Percentiles rank a stretch among this genome's conserved stretches.
Conservation (phyloP, 2,329 filamentous ascomycete species). For the Phaeosphaeria sp. region DNA sequence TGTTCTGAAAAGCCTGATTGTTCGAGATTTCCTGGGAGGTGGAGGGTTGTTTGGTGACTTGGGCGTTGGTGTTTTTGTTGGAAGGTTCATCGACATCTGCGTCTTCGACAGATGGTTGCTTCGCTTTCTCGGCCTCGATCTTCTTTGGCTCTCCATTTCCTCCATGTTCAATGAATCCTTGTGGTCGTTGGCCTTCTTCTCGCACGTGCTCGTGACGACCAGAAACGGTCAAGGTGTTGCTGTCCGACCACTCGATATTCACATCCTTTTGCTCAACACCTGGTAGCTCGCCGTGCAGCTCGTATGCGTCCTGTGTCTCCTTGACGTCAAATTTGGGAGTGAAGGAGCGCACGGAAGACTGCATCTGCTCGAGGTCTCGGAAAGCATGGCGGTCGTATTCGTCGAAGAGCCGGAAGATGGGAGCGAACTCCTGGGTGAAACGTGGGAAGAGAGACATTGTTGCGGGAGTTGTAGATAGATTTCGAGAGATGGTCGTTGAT, state of each 20-base stretch:
- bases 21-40: background rate
- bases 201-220: slow-evolving; percentile 72
- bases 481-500: slow-evolving; percentile 22
- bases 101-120: slow-evolving; percentile 70
- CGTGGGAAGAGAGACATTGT: slow-evolving; percentile 53
- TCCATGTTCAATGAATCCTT: slow-evolving; percentile 56
- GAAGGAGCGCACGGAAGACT: slow-evolving; percentile 61
- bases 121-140: slow-evolving; percentile 21
- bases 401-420: slow-evolving; percentile 57
- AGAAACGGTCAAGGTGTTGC: slow-evolving; percentile 73
- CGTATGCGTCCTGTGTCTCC: slow-evolving; percentile 72
- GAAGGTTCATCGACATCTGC: slow-evolving; percentile 50
- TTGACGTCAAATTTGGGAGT: slow-evolving; percentile 80
- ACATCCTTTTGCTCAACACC: slow-evolving; percentile 77
- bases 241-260: slow-evolving; percentile 79
- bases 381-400: slow-evolving; percentile 52
- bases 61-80: slow-evolving; percentile 46
- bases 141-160: slow-evolving; percentile 24
- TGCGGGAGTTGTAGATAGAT: slow-evolving; percentile 30
- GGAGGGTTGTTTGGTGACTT: slow-evolving; percentile 39
- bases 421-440: slow-evolving; percentile 50
- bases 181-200: slow-evolving; percentile 61
- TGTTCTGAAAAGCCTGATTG: slow-evolving; percentile 57
- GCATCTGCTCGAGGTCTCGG: slow-evolving; percentile 34
- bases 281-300: slow-evolving; percentile 81